Percentiles rank a stretch among this genome's conserved stretches.
Conservation (phyloP, 2,329 filamentous ascomycete species). For the Sordariomycetes sp. region DNA sequence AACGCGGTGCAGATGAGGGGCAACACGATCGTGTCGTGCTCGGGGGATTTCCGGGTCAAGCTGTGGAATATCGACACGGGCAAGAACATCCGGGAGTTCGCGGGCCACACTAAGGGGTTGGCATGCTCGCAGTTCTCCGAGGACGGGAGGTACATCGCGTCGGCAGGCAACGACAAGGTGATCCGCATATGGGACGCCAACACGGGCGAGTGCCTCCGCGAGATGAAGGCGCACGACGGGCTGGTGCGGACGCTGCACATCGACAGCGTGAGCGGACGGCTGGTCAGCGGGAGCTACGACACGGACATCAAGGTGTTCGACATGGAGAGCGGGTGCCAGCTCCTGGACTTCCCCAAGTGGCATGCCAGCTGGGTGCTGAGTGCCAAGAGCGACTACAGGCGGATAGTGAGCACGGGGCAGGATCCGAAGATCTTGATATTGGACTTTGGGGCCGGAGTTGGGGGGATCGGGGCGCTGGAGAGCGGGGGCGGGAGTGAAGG, state of each 20-base stretch:
- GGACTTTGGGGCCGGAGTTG: constrained; percentile 67
- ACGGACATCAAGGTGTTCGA: constrained; percentile 93
- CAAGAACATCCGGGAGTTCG: constrained; percentile 80
- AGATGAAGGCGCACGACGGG: constrained; percentile 72
- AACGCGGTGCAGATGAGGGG: constrained; percentile 94
- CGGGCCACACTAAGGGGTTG: constrained; percentile 81
- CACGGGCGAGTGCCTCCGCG: constrained; percentile 72
- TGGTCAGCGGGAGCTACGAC: constrained; percentile 90
- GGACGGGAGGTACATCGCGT: constrained; percentile 86
- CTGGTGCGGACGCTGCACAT: constrained; percentile 86
- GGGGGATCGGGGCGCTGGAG: constrained; percentile 47
- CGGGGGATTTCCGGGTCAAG: constrained; percentile 85
- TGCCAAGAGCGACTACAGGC: constrained; percentile 89
- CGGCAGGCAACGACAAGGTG: constrained; percentile 87
- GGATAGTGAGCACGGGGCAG: constrained; percentile 91
- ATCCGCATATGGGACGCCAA: constrained; percentile 95
- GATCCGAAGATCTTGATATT: constrained; percentile 86
- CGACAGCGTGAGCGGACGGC: constrained; percentile 73
- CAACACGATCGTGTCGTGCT: constrained; percentile 86
- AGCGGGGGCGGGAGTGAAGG: constrained; percentile 17
- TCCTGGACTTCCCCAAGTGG: constrained; percentile 86
- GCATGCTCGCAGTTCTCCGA: constrained; percentile 95
- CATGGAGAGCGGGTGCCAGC: constrained; percentile 65
- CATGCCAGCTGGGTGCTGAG: constrained; percentile 94
- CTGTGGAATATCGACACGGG: constrained; percentile 92